phyloP scores from a whole-genome alignment of 495 filamentous ascomycete genomes.

The Xanthoparmelia taractica region DNA sequence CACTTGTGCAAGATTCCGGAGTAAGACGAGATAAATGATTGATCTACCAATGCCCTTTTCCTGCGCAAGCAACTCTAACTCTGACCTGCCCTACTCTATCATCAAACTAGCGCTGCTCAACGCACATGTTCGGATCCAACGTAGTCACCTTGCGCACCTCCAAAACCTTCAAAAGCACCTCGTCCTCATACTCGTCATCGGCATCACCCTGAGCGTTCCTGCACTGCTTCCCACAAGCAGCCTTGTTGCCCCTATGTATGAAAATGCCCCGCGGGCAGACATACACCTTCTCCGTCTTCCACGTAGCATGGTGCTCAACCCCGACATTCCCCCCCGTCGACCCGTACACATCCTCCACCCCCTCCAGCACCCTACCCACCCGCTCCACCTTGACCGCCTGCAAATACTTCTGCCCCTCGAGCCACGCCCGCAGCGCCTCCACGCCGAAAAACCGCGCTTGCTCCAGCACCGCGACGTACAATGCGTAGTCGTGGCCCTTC shows the following conservation, averaged over 20 bases:
- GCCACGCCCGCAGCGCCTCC: conserved; percentile 26
- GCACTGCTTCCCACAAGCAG: conserved; percentile 25
- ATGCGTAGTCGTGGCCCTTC: conserved; percentile 31
- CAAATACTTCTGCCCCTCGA: conserved; percentile 27
- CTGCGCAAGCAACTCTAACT: not conserved
- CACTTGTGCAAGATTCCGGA: not conserved
- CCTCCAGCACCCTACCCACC: not conserved
- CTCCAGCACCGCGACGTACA: conserved; percentile 29
- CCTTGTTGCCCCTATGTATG: conserved; percentile 15
- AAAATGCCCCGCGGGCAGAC: not conserved
- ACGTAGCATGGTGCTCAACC: not conserved
- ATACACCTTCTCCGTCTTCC: not conserved
- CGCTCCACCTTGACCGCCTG: conserved; percentile 18
- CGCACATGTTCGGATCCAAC: conserved; percentile 4
- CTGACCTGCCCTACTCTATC: not conserved
- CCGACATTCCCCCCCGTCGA: not conserved
- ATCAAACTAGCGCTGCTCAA: not conserved
- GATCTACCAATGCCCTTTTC: not conserved
- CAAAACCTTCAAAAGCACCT: conserved; percentile 15
- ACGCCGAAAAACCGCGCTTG: conserved; percentile 36
- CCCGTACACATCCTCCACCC: not conserved
- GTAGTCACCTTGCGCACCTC: conserved; percentile 18
- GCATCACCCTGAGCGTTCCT: conserved; percentile 11
- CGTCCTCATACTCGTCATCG: conserved; percentile 21
- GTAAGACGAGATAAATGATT: not conserved